Percentiles rank a stretch among this genome's conserved stretches.
phyloP scores from a whole-genome alignment of 257 asterid genomes.

The Solanum commersonii region DNA sequence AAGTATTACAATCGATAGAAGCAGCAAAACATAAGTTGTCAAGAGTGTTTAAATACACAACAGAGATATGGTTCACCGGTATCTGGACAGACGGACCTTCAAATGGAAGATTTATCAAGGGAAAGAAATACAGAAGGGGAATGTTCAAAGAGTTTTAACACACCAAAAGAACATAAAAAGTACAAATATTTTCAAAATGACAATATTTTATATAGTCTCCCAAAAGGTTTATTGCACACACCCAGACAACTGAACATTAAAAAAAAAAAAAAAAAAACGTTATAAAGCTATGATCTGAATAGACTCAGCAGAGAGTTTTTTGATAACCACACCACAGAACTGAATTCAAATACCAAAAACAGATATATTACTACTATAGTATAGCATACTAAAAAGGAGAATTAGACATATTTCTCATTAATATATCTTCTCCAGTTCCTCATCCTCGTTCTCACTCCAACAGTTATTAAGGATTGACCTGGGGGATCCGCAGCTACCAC shows the following conservation, averaged over 20 bases:
- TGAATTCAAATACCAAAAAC: neutral
- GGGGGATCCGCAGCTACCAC: conserved; percentile 51
- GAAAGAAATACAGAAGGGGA: neutral
- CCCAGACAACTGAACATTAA: neutral
- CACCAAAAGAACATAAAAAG: neutral
- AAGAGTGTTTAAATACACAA: neutral
- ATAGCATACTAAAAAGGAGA: neutral
- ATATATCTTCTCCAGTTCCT: neutral
- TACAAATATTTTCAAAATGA: neutral
- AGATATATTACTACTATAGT: neutral
- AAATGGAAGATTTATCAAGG: neutral
- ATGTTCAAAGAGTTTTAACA: neutral
- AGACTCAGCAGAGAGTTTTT: neutral
- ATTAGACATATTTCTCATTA: neutral
- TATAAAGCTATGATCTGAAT: neutral
- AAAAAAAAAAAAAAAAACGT: neutral
- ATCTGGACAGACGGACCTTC: neutral
- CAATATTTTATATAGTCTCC: neutral
- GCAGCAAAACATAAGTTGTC: neutral
- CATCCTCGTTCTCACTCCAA: conserved; percentile 20
- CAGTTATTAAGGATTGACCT: conserved; percentile 38
- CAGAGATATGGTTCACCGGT: neutral
- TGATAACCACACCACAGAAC: neutral
- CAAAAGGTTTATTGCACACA: neutral
- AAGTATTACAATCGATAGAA: neutral